phyloP scores from a whole-genome alignment of 805 yeast genomes.

The Saccharomyces eubayanus region DNA sequence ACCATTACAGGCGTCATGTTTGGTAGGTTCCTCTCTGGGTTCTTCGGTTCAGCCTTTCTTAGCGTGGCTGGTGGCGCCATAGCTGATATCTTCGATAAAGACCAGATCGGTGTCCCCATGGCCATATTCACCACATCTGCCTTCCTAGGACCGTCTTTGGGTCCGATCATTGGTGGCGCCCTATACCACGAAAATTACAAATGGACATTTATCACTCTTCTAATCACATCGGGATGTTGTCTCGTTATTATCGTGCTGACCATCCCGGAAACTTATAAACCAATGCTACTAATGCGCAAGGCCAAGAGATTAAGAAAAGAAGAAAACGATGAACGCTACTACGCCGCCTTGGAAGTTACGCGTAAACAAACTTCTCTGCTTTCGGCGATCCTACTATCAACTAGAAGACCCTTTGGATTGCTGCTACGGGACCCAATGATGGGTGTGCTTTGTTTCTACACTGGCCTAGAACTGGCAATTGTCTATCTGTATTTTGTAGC shows the following conservation, averaged over 20 bases:
- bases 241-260: constrained; percentile 37
- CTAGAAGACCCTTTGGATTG: constrained; percentile 45
- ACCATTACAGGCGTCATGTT: constrained; percentile 57
- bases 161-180: constrained; percentile 56
- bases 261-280: constrained; percentile 60
- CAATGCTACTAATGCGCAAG: constrained; percentile 42
- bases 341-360: constrained; percentile 33
- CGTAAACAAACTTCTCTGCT: constrained; percentile 36
- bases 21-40: constrained; percentile 59
- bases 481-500: constrained; percentile 60
- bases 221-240: constrained; percentile 55
- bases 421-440: constrained; percentile 48
- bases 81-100: constrained; percentile 58
- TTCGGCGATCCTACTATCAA: constrained; percentile 37
- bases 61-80: constrained; percentile 72
- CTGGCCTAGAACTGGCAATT: constrained; percentile 50
- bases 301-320: constrained; percentile 44
- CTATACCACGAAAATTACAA: constrained; percentile 45
- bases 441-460: constrained; percentile 43
- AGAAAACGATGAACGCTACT: constrained; percentile 45
- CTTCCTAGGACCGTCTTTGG: constrained; percentile 60
- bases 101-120: constrained; percentile 60
- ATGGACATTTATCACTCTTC: constrained; percentile 61
- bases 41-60: constrained; percentile 67
- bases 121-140: constrained; percentile 58